Percentiles rank a stretch among this genome's conserved stretches.
Evolutionary conservation across 2,329 filamentous ascomycete species (phyloP).

Genomic region (Scolecobasidium constrictum): DNA sequence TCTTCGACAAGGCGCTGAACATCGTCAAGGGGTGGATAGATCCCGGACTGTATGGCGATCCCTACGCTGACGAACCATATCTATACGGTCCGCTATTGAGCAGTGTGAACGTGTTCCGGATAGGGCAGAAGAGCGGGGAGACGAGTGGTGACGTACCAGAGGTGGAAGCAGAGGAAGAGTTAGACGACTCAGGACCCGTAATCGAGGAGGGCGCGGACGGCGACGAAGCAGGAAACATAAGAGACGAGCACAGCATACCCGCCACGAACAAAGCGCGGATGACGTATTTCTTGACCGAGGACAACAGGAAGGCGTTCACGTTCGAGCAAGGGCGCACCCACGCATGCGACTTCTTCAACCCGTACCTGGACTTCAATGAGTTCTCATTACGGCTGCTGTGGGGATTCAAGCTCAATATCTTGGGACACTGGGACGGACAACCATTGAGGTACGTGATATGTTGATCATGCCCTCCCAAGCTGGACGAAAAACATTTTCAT

Average conservation of each 20-base stretch:
- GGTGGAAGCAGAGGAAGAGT: conserved; percentile 18
- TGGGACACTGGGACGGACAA: conserved; percentile 7
- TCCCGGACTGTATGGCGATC: conserved; percentile 80
- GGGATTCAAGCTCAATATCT: conserved; percentile 8
- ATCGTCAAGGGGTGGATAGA: conserved; percentile 88
- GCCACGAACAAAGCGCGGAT: conserved; percentile 36
- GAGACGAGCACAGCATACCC: conserved; percentile 30
- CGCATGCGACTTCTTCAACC: conserved; percentile 73
- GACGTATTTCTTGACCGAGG: conserved; percentile 49
- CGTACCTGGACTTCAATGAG: conserved; percentile 73
- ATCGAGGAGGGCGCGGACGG: conserved; percentile 17
- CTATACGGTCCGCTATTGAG: conserved; percentile 74
- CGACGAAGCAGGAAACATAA: conserved; percentile 23
- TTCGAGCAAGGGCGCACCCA: conserved; percentile 54
- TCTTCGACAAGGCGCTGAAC: conserved; percentile 73
- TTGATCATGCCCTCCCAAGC: no score
- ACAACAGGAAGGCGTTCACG: conserved; percentile 43
- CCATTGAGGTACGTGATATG: conserved; percentile 8
- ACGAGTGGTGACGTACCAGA: not conserved
- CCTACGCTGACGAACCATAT: conserved; percentile 76
- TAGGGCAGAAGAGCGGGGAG: conserved; percentile 40
- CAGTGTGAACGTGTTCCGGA: conserved; percentile 65
- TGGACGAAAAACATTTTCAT: no score
- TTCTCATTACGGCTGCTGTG: conserved; percentile 11
- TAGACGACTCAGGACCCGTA: conserved; percentile 13